Conservation (phyloP, 768 basidiomycete genomes). For the Amanita muscaria region DNA sequence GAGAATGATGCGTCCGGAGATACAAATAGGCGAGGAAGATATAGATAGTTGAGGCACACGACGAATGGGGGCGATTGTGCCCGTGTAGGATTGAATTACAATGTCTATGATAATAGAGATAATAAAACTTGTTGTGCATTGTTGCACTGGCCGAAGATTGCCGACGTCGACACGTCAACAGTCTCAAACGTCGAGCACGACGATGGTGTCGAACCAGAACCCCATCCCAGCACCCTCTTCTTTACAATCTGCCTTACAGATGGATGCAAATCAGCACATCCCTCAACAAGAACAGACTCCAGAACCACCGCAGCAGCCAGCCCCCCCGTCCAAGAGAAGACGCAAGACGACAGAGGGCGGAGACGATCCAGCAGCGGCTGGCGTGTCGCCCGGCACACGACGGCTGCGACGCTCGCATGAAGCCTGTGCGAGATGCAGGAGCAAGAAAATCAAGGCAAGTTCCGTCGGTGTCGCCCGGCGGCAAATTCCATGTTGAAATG, state of each 20-base stretch:
- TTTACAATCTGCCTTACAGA: constrained; percentile 55
- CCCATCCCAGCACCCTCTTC: constrained; percentile 32
- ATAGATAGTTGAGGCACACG: no score
- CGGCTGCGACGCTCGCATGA: constrained; percentile 83
- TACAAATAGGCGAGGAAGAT: no score
- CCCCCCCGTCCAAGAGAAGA: constrained; percentile 37
- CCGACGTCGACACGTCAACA: constrained; percentile 16
- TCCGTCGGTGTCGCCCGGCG: constrained; percentile 67
- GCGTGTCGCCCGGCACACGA: constrained; percentile 57
- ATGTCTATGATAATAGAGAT: no score
- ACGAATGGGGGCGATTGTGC: no score
- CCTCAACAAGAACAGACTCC: constrained; percentile 27
- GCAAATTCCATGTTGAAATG: constrained; percentile 61
- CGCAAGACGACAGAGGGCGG: constrained; percentile 46
- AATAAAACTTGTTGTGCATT: no score
- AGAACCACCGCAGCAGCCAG: constrained; percentile 19
- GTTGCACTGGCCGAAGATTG: no score
- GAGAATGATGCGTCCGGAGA: no score
- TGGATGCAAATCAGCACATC: constrained; percentile 53
- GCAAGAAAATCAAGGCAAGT: constrained; percentile 93
- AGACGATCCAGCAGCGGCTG: constrained; percentile 40
- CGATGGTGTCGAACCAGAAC: constrained; percentile 29
- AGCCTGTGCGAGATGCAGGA: constrained; percentile 88
- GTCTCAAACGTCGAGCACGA: constrained; percentile 27
- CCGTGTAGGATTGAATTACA: no score